Evolutionary conservation across 129 eudicot genomes (phyloP).

Genomic region (Centella asiatica): DNA sequence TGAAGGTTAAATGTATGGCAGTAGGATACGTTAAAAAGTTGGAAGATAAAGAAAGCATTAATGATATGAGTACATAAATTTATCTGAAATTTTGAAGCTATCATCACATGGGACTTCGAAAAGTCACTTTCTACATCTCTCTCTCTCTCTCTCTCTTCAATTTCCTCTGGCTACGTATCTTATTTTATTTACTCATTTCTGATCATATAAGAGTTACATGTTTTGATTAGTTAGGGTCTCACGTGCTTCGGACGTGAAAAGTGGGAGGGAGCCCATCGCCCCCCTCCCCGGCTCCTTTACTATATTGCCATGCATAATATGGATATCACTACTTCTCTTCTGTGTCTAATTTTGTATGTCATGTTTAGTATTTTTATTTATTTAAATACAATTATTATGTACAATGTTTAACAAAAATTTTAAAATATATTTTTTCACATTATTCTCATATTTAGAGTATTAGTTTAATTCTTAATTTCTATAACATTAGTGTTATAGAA

Average conservation of each 20-base stretch:
- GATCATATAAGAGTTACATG: neutral
- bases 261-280: neutral
- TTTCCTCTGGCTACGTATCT: neutral
- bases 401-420: neutral
- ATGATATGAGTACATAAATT: too few relatives aligned
- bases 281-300: too few relatives aligned
- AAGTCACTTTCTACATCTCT: constrained; percentile 7
- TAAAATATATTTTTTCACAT: too few relatives aligned
- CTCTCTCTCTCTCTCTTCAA: neutral
- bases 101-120: constrained; percentile 6
- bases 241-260: neutral
- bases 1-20: neutral
- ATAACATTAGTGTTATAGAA: too few relatives aligned
- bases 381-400: too few relatives aligned
- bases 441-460: too few relatives aligned
- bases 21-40: too few relatives aligned
- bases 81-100: neutral
- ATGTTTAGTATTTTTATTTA: too few relatives aligned
- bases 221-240: neutral
- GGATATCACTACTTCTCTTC: too few relatives aligned
- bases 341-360: too few relatives aligned
- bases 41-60: neutral
- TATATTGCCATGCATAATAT: too few relatives aligned
- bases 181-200: neutral
- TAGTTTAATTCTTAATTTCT: too few relatives aligned